These are phyloP conservation scores for Aspergillus quadricinctus DNA, from an alignment of 2,329 filamentous ascomycete genomes.

Conservation along the genomic window DNA sequence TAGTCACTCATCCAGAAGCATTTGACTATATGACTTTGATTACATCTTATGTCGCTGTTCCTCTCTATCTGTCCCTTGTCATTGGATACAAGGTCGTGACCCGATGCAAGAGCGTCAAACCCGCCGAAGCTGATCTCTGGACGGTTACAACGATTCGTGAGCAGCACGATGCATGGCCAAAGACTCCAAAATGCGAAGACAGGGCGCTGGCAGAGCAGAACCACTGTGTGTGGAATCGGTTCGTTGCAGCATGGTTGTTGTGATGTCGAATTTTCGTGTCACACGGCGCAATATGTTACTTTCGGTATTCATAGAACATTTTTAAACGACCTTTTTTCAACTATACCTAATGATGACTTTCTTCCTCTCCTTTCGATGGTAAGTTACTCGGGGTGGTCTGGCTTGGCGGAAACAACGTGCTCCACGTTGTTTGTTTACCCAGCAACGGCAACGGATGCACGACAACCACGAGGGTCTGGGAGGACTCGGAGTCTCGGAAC, in stretches of 20 bases:
- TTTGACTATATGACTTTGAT: slow-evolving; percentile 71
- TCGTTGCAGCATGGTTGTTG: slow-evolving; percentile 8
- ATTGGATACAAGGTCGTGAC: slow-evolving; percentile 60
- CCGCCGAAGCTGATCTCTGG: slow-evolving; percentile 62
- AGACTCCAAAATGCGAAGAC: background rate
- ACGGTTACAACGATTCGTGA: slow-evolving; percentile 66
- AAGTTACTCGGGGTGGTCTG: background rate
- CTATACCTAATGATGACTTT: background rate
- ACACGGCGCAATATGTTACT: background rate
- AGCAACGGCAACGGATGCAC: background rate
- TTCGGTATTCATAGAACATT: background rate
- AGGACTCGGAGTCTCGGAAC: background rate
- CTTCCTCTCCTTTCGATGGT: background rate
- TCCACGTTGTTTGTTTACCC: background rate
- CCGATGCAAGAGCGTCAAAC: slow-evolving; percentile 51
- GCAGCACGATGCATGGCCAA: slow-evolving; percentile 56
- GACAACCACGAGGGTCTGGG: background rate
- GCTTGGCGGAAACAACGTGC: background rate
- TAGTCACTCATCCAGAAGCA: slow-evolving; percentile 37
- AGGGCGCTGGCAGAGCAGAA: background rate
- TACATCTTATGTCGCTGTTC: slow-evolving; percentile 71
- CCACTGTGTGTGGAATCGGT: background rate
- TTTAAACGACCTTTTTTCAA: background rate
- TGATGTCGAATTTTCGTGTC: background rate
- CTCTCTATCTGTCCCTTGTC: slow-evolving; percentile 65